Base-by-base conservation (phyloP, 345 rosid genomes). In the Syzygium jambos region DNA sequence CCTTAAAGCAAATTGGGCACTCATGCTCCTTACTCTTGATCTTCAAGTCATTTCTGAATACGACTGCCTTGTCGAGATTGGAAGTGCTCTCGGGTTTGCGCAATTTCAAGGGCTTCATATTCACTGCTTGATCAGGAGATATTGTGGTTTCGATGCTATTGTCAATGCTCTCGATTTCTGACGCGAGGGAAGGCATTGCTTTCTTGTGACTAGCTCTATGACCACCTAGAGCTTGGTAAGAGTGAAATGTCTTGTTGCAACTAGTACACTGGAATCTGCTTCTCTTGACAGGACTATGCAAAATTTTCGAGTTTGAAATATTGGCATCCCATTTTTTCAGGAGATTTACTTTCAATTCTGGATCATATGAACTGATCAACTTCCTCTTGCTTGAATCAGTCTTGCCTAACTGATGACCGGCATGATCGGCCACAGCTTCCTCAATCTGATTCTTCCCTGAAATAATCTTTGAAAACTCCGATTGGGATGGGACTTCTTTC, bases 221-320 rank as follows among this genome's bases (percentile, higher is more conserved):
- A 12, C 98, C 97, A 25, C 97, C 97, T 11, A 96, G 92, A 82
- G 96, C 98, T 92, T 95, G 98, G 89, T 95, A 94, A 23, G 98
- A 93, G 15, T 91, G 91, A 87, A 96, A 96, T 10, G 89, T 86
- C 92, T 89, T 95, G 94, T 88, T 91, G 89, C 98, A 95, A 85
- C 95, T 91, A 51, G 89, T 89, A 87, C 98, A 96, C 91, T 92
- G 93, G 83, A 92, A 94, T 85, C 89, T 93, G 91, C 88, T 91
- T 89, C 88, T 90, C 85, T 87, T 91, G 2, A 82, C 87, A 77
- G 89, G 84, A 87, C 85, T 13, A 8, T 52, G 57, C 57, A 34
- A 84, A 59, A 87, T 52, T 88, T 88, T 87, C 23, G 88, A 84
- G 54, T 89, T 89, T 43, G 46, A 73, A 88, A 38, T 88, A 86